Evolutionary conservation across 495 filamentous ascomycete species (phyloP).

Genomic region (Xanthoparmelia taractica): DNA sequence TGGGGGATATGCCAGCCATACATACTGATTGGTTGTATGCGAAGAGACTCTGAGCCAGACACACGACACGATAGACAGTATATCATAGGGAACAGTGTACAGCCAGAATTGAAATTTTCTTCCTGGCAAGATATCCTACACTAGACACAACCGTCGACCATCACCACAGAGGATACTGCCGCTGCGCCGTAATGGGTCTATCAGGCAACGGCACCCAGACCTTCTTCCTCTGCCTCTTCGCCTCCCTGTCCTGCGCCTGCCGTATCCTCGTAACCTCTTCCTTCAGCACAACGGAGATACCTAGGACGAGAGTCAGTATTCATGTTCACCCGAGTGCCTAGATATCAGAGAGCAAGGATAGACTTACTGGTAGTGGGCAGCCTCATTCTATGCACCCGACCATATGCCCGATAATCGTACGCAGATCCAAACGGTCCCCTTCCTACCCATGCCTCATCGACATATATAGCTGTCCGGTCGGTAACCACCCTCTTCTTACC

Average conservation of each 20-base stretch:
- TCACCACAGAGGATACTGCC: constrained; percentile 86
- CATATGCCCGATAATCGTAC: constrained; percentile 61
- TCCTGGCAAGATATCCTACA: neutral
- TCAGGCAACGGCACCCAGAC: constrained; percentile 84
- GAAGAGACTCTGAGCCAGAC: no score
- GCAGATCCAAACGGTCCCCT: constrained; percentile 53
- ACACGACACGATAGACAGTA: no score
- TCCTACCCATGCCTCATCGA: constrained; percentile 86
- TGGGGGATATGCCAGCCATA: no score
- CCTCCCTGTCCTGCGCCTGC: constrained; percentile 64
- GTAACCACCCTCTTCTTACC: constrained; percentile 53
- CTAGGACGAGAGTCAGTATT: constrained; percentile 32
- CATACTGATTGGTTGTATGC: no score
- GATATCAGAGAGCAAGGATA: neutral
- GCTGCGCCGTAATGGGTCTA: constrained; percentile 65
- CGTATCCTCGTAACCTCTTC: constrained; percentile 84
- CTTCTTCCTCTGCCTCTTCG: constrained; percentile 57
- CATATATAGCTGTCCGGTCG: constrained; percentile 71
- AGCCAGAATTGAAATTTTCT: neutral
- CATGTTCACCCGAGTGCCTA: neutral
- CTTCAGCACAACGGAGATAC: constrained; percentile 77
- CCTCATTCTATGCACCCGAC: constrained; percentile 51
- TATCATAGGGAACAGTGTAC: neutral
- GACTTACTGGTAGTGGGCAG: constrained; percentile 66
- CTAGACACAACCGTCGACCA: neutral